Base-by-base conservation (phyloP, 1,139 yeast genomes). In the Yamadazyma songkhlaensis region DNA sequence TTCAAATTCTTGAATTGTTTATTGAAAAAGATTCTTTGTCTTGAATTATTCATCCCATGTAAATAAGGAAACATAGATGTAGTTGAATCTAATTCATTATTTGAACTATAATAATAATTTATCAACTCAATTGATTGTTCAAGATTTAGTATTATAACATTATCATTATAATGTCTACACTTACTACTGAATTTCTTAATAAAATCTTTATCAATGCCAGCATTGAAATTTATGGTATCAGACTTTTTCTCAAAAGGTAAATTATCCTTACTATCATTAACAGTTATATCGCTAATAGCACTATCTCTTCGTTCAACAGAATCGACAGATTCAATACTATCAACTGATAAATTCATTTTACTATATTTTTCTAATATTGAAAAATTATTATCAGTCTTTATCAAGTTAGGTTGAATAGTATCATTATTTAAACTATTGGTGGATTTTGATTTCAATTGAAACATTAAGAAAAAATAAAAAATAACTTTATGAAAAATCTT, bases 1-100 rank as follows among this genome's bases (percentile, higher is more conserved):
- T 39, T 26, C 10, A 29, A 12, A 29, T 48, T 48, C 17, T 31
- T 31, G 25, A 45, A 49, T 17, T 42, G 20, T 12, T 46, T 39
- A 28, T 48, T 49, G 36, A 46, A 49, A 33, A 47, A 66, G 1
- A 55, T 54, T 24, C 67, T 53, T 43, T 64, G 72, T 33, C 51
- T 49, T 9, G 49, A 34, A 32, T 51, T 54, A 38, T 51, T 48
- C 29, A 66, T 47, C 0, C 71, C 72, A 49, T 67, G 72, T 31
- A 67, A 52, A 40, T 61, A 67, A 1, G 74, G 74, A 38, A 67
- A 67, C 25, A 39, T 21, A 2, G 9, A 11, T 4, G 48, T 27
- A 9, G 43, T 41, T 15, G 25, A 12, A 9, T 56, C 56, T 17
- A 58, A 45, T 10, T 44, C 38, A 34, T 52, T 53, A 8, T 46